Evolutionary conservation across 257 asterid species (phyloP), one percentile per base, ranked within the genome.

Genomic region (Solanum chmielewskii): DNA sequence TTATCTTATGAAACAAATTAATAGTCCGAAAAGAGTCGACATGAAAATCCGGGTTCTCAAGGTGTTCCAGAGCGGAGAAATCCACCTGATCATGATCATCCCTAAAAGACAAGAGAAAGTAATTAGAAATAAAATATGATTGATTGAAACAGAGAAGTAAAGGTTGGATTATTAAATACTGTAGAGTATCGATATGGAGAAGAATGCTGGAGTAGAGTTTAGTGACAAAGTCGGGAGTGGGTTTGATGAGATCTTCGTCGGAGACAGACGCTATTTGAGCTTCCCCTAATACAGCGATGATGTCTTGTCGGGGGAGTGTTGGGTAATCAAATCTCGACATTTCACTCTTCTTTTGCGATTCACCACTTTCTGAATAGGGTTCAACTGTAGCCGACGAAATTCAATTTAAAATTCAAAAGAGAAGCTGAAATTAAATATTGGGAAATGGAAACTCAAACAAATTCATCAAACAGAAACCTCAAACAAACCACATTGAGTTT

Each of bases 41-140:
- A 47, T 97, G 99, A 59, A 87, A 83, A n/a, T 97, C 99, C 29
- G 98, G 98, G 87, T 94, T 95, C 83, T 96, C 98, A 9, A 97
- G 90, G 88, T 88, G 93, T 92, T 93, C 95, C 89, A 95, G 90
- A 70, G 96, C 98, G 77, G 91, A 95, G 77, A 97, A 97, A 87
- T 95, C 98, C 90, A 95, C 91, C 87, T 95, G 95, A 80, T 90
- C 97, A 56, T 90, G 88, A 25, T 96, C 99, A 59, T 94, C 98
- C 91, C 99, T 94, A 44, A 3, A 33, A 56, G 33, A 90, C 12
- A 88, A 39, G 15, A 44, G 41, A 47, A 27, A 66, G 56, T 23
- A 33, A 7, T 77, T 10, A 41, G 29, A 29, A 62, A 80, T 1
- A 11, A 21, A 70, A 45, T 18, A 14, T 6, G 18, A 35, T 77